Evolutionary conservation across 768 basidiomycete species (phyloP).

Genomic region (Rhodotorula graminis): DNA sequence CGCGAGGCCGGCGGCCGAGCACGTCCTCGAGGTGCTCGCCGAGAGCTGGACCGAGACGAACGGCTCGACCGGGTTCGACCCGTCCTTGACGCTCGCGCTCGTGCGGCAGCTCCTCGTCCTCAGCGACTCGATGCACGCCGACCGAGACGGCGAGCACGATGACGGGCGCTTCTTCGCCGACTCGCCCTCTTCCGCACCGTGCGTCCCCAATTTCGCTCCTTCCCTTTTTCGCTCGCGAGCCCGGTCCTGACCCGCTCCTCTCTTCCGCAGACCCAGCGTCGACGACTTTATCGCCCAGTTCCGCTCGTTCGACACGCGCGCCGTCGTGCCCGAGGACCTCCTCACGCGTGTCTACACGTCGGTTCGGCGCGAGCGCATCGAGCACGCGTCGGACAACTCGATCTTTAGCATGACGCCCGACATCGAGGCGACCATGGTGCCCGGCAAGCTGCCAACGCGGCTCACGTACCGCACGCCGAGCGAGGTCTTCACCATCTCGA

Average conservation of each 20-base stretch:
- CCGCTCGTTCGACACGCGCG: constrained; percentile 66
- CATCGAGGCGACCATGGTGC: constrained; percentile 39
- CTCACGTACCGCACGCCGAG: constrained; percentile 85
- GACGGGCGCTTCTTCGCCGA: constrained; percentile 4
- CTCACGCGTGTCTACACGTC: constrained; percentile 74
- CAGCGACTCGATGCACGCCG: constrained; percentile 72
- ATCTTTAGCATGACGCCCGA: constrained; percentile 41
- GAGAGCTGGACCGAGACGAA: constrained; percentile 89
- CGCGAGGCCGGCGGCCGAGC: constrained; percentile 55
- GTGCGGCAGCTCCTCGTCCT: constrained; percentile 78
- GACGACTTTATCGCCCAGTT: constrained; percentile 82
- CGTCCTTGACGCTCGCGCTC: constrained; percentile 59
- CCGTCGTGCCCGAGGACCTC: constrained; percentile 66
- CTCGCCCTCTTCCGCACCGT: not conserved
- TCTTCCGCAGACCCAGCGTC: constrained; percentile 46
- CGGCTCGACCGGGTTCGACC: constrained; percentile 51
- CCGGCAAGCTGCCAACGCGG: constrained; percentile 58
- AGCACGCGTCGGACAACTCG: constrained; percentile 43
- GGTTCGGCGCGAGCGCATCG: constrained; percentile 53
- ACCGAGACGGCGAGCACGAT: constrained; percentile 30
- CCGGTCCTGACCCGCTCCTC: not conserved
- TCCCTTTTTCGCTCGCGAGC: constrained; percentile 36
- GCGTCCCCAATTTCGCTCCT: constrained; percentile 34
- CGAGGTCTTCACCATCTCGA: constrained; percentile 76
- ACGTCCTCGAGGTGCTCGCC: constrained; percentile 76